A percentile compares a stretch with the other conserved stretches of the same genome.
Conservation (phyloP, 2,329 filamentous ascomycete genomes). For the Penicillium sp. region DNA sequence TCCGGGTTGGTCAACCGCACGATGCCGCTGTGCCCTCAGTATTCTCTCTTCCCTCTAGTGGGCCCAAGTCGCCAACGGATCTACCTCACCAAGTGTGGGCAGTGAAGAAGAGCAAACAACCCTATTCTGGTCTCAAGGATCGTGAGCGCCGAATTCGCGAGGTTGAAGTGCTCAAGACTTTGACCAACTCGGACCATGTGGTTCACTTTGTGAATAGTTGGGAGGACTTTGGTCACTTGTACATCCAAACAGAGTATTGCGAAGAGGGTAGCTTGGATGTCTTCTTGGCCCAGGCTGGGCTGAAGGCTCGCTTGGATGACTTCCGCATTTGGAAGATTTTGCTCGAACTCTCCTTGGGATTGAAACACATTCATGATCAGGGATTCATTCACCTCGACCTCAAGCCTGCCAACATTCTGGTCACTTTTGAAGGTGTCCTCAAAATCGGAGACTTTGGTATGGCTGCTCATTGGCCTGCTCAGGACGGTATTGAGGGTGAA, state of each 20-base stretch:
- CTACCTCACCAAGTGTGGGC: slow-evolving; percentile 72
- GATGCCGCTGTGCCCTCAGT: slow-evolving; percentile 44
- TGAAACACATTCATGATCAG: slow-evolving; percentile 86
- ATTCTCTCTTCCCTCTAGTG: slow-evolving; percentile 52
- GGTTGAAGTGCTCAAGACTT: slow-evolving; percentile 75
- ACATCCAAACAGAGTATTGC: slow-evolving; percentile 97
- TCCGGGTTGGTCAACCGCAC: slow-evolving; percentile 66
- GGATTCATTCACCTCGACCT: slow-evolving; percentile 75
- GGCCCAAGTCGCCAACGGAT: slow-evolving; percentile 58
- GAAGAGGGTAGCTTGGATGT: slow-evolving; percentile 88
- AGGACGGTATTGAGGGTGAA: slow-evolving; percentile 80
- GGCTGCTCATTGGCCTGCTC: slow-evolving; percentile 77
- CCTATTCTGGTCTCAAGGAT: slow-evolving; percentile 77
- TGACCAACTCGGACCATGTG: slow-evolving; percentile 82
- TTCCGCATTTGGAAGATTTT: slow-evolving; percentile 99
- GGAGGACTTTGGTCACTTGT: slow-evolving; percentile 83
- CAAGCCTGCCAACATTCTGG: slow-evolving; percentile 68
- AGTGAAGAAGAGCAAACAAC: slow-evolving; percentile 88
- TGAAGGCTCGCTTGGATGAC: slow-evolving; percentile 86
- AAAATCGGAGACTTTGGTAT: slow-evolving; percentile 72
- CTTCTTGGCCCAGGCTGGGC: slow-evolving; percentile 81
- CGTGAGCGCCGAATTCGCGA: slow-evolving; percentile 84
- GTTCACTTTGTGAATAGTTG: slow-evolving; percentile 83
- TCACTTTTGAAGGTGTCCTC: slow-evolving; percentile 67
- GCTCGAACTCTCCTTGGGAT: slow-evolving; percentile 78